These are phyloP conservation scores for Talaromyces nanjingensis DNA, from an alignment of 495 filamentous ascomycete genomes.

Conservation along the genomic window DNA sequence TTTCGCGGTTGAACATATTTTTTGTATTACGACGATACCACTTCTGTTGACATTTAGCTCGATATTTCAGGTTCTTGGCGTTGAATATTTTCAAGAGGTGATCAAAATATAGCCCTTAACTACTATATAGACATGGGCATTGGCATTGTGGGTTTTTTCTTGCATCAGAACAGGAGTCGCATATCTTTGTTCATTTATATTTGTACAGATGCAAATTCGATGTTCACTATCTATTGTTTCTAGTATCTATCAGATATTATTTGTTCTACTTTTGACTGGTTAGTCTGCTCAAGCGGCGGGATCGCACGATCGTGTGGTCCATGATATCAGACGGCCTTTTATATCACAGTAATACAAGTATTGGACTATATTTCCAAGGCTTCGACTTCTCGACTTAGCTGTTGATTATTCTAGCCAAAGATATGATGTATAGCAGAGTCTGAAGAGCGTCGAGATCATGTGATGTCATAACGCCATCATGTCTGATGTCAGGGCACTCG, in stretches of 20 bases:
- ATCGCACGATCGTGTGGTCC: too few relatives aligned
- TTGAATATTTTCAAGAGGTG: not conserved
- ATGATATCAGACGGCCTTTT: too few relatives aligned
- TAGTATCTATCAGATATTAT: too few relatives aligned
- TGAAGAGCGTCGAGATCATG: too few relatives aligned
- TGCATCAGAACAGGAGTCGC: not conserved
- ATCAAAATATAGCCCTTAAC: not conserved
- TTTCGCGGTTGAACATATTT: not conserved
- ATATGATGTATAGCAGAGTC: too few relatives aligned
- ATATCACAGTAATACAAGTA: too few relatives aligned
- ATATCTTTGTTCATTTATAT: not conserved
- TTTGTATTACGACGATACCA: not conserved
- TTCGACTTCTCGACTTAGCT: too few relatives aligned
- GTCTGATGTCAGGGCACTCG: not conserved
- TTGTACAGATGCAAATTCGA: not conserved
- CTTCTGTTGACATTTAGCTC: not conserved
- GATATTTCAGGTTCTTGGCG: not conserved
- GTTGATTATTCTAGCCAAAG: too few relatives aligned
- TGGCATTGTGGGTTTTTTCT: not conserved
- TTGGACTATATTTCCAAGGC: too few relatives aligned
- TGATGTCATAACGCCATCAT: slow-evolving; percentile 6
- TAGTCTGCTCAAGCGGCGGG: too few relatives aligned
- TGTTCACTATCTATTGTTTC: too few relatives aligned
- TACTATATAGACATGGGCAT: not conserved
- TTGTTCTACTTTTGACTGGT: too few relatives aligned